Evolutionary conservation across 1,284 basidiomycete species (phyloP).

Genomic region (Cutaneotrichosporon mucoides): DNA sequence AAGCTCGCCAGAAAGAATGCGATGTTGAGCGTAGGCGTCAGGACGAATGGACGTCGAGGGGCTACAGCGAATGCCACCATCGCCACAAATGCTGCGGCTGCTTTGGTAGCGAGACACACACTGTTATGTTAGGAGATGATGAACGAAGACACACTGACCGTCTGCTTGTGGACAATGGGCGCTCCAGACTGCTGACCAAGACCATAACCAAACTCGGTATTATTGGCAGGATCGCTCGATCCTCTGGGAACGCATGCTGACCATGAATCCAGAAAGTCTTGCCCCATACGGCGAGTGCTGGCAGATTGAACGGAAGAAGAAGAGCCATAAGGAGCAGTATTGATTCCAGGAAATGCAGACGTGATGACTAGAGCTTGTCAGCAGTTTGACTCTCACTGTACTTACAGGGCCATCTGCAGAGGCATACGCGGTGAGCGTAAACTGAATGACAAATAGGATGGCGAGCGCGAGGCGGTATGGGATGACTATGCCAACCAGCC

Average conservation of each 20-base stretch:
- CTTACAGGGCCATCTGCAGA: neutral
- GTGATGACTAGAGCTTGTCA: constrained; percentile 2
- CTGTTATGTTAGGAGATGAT: neutral
- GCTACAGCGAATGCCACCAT: constrained; percentile 59
- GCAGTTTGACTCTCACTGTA: neutral
- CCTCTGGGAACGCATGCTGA: constrained; percentile 20
- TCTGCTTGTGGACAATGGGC: constrained; percentile 50
- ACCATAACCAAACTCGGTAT: constrained; percentile 21
- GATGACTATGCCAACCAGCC: constrained; percentile 43
- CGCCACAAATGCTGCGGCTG: constrained; percentile 57
- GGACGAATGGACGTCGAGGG: constrained; percentile 49
- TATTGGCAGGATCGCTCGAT: constrained; percentile 24
- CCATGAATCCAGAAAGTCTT: constrained; percentile 56
- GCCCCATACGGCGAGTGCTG: constrained; percentile 83
- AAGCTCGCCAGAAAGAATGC: neutral
- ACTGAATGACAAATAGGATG: constrained; percentile 70
- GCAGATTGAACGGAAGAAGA: constrained; percentile 73
- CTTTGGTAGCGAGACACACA: constrained; percentile 45
- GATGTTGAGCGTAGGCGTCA: constrained; percentile 14
- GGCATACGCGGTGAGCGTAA: constrained; percentile 32
- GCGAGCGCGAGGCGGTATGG: constrained; percentile 90
- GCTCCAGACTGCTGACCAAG: constrained; percentile 54
- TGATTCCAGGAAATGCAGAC: constrained; percentile 53
- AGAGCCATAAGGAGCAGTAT: constrained; percentile 59
- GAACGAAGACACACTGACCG: constrained; percentile 26